phyloP scores from a whole-genome alignment of 2,329 filamentous ascomycete genomes.

The Cladosporium halotolerans region DNA sequence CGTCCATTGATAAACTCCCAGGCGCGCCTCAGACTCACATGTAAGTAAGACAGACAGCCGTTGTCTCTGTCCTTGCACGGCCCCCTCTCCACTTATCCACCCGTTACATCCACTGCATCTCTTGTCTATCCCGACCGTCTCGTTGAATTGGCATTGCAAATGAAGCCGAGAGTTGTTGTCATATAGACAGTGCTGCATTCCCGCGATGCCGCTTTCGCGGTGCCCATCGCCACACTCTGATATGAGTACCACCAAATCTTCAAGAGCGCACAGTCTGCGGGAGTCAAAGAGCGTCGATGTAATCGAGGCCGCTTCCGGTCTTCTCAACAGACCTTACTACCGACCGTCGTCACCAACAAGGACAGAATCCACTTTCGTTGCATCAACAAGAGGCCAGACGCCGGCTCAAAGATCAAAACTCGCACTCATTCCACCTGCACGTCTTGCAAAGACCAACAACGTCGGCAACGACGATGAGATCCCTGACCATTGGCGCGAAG shows the following conservation, averaged over 20 bases:
- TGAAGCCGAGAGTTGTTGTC: neutral
- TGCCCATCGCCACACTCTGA: neutral
- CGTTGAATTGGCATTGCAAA: conserved; percentile 1
- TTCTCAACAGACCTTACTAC: neutral
- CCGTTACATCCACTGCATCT: neutral
- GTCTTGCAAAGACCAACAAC: neutral
- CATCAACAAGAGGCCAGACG: neutral
- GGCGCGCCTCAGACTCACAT: too few species aligned
- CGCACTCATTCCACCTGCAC: conserved; percentile 1
- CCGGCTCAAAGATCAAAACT: conserved; percentile 3
- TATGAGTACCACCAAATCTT: conserved; percentile 1
- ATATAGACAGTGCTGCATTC: neutral
- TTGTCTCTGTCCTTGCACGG: neutral
- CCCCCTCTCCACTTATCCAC: conserved; percentile 5
- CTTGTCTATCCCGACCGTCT: neutral
- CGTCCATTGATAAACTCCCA: neutral
- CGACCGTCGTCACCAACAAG: neutral
- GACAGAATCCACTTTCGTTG: neutral
- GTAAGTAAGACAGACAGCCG: neutral
- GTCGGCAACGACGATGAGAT: neutral
- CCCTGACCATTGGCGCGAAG: conserved; percentile 2
- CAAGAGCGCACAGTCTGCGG: neutral
- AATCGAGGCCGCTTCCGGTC: conserved; percentile 3
- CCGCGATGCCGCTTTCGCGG: neutral
- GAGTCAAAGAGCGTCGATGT: conserved; percentile 4